A percentile compares a stretch with the other conserved stretches of the same genome.
Evolutionary conservation across 352 stramenopile species (phyloP).

Genomic region (Pythium periplocum): DNA sequence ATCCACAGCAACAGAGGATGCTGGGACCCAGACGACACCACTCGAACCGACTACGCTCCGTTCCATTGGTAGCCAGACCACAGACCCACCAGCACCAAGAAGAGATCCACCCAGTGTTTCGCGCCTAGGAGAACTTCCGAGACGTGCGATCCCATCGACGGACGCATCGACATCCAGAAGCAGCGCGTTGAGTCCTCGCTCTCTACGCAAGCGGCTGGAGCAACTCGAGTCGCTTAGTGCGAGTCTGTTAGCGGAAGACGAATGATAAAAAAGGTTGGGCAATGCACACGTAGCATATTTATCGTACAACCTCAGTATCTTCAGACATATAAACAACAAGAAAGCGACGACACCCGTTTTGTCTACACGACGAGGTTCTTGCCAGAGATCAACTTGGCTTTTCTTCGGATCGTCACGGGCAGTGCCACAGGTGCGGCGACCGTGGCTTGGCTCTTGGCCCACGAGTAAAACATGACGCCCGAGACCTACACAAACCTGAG

Average conservation of each 20-base stretch:
- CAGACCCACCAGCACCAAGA: no score
- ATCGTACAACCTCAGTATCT: neutral
- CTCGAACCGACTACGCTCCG: no score
- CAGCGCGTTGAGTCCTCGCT: neutral
- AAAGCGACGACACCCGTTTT: neutral
- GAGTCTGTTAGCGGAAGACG: conserved; percentile 31
- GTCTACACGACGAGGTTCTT: conserved; percentile 71
- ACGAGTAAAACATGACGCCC: conserved; percentile 85
- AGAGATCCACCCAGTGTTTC: no score
- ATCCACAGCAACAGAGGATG: no score
- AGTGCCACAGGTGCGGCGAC: conserved; percentile 14
- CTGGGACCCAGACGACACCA: no score
- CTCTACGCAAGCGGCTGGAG: conserved; percentile 23
- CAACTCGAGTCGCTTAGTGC: conserved; percentile 55
- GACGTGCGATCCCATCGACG: neutral
- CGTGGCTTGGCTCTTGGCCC: conserved; percentile 66
- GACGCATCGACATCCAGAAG: conserved; percentile 1
- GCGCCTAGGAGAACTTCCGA: conserved; percentile 3
- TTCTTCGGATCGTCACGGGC: conserved; percentile 6
- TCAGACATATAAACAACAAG: neutral
- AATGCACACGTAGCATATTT: no score
- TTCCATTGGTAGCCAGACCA: no score
- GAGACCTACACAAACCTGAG: conserved; percentile 18
- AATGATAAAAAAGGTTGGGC: conserved; percentile 20
- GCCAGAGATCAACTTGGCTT: conserved; percentile 22